Evolutionary conservation across 441 rosid species (phyloP).

Genomic region (Rhodomyrtus psidioides): DNA sequence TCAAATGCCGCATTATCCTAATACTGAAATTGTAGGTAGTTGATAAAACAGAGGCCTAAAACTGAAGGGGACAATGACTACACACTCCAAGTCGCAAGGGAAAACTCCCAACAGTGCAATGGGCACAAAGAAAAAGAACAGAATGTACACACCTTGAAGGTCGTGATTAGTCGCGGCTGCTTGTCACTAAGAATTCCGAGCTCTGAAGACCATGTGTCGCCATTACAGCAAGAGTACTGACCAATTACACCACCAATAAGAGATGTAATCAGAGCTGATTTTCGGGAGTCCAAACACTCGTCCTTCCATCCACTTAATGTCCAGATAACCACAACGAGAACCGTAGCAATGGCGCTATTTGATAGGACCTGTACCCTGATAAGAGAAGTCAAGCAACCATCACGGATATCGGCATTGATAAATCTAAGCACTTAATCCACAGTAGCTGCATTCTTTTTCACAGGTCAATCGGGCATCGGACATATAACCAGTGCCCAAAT

Average conservation of each 20-base stretch:
- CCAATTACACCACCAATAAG: slow-evolving; percentile 83
- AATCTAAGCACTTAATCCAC: background rate
- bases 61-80: background rate
- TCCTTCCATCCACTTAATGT: slow-evolving; percentile 54
- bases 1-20: background rate
- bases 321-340: slow-evolving; percentile 40
- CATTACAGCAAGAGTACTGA: slow-evolving; percentile 79
- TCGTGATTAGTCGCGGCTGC: slow-evolving; percentile 85
- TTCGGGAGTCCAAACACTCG: slow-evolving; percentile 56
- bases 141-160: slow-evolving; percentile 53
- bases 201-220: slow-evolving; percentile 97
- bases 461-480: background rate
- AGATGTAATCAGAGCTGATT: slow-evolving; percentile 39
- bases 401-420: background rate
- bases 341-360: slow-evolving; percentile 62
- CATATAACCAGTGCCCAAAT: background rate
- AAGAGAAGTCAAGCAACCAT: slow-evolving; percentile 6
- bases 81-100: background rate
- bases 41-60: background rate
- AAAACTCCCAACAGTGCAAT: background rate
- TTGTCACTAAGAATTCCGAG: slow-evolving; percentile 82
- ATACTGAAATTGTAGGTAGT: background rate
- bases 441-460: background rate
- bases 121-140: background rate
- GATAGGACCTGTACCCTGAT: slow-evolving; percentile 76